phyloP scores from a whole-genome alignment of 768 basidiomycete species.

The Amanita rubescens region DNA sequence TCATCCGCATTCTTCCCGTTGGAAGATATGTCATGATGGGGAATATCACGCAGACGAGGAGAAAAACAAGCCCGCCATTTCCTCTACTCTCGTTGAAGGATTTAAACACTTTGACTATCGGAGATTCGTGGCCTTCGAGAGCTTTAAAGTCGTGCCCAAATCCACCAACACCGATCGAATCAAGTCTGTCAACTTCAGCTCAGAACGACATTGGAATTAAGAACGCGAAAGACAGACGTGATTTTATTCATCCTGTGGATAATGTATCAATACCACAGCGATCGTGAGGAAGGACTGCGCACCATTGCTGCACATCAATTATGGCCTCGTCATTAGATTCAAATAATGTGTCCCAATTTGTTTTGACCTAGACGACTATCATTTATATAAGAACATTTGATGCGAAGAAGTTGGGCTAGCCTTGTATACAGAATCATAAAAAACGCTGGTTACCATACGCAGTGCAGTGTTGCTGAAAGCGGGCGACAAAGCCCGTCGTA shows the following conservation, averaged over 20 bases:
- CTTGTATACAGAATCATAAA: no score
- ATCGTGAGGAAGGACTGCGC: conserved; percentile 2
- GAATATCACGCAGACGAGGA: conserved; percentile 29
- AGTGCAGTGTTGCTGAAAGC: no score
- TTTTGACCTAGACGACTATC: conserved; percentile 25
- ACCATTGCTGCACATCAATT: conserved; percentile 46
- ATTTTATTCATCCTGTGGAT: conserved; percentile 36
- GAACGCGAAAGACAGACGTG: conserved; percentile 28
- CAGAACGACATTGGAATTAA: no score
- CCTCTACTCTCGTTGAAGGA: conserved; percentile 18
- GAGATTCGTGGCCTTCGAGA: conserved; percentile 38
- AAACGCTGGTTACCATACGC: conserved; percentile 27
- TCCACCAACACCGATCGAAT: conserved; percentile 50
- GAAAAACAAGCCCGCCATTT: conserved; percentile 18
- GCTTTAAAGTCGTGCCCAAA: conserved; percentile 52
- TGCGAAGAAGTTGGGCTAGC: conserved; percentile 15
- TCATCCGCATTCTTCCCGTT: conserved; percentile 22
- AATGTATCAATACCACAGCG: neutral
- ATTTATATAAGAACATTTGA: neutral
- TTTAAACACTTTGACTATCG: conserved; percentile 36
- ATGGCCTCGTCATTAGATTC: conserved; percentile 21
- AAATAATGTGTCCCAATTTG: conserved; percentile 20
- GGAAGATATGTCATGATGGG: conserved; percentile 31
- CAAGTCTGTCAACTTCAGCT: conserved; percentile 44
- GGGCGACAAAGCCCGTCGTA: conserved; percentile 36